Conservation (phyloP, 176 grass and related monocot genomes). For the Secale cereale region DNA sequence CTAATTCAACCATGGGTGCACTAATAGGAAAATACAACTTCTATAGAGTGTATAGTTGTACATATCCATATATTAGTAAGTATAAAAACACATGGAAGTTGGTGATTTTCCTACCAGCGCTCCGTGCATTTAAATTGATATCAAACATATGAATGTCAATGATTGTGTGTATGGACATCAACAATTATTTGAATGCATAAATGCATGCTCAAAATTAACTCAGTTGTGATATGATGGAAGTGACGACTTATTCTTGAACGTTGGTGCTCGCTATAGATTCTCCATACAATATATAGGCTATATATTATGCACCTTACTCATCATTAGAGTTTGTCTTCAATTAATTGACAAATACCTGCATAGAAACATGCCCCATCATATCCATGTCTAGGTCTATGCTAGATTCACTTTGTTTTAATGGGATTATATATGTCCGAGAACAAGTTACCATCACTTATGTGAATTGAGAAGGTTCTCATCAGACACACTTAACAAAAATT, state of each 20-base stretch:
- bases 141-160: background rate
- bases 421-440: background rate
- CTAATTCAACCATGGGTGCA: no score
- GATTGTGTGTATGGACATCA: background rate
- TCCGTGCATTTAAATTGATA: background rate
- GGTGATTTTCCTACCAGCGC: background rate
- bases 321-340: background rate
- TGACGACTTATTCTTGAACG: background rate
- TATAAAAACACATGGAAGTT: background rate
- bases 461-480: background rate
- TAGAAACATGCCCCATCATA: background rate
- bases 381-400: background rate
- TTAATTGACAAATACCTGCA: background rate
- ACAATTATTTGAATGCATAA: background rate
- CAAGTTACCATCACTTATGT: background rate
- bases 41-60: background rate
- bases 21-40: no score
- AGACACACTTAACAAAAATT: background rate
- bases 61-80: background rate
- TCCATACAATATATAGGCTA: background rate
- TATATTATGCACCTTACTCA: background rate
- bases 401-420: background rate
- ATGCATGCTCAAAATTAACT: background rate
- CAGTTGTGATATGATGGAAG: background rate
- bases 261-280: background rate